Base-by-base conservation (phyloP, 2,329 filamentous ascomycete species). In the Aureobasidium sp. region DNA sequence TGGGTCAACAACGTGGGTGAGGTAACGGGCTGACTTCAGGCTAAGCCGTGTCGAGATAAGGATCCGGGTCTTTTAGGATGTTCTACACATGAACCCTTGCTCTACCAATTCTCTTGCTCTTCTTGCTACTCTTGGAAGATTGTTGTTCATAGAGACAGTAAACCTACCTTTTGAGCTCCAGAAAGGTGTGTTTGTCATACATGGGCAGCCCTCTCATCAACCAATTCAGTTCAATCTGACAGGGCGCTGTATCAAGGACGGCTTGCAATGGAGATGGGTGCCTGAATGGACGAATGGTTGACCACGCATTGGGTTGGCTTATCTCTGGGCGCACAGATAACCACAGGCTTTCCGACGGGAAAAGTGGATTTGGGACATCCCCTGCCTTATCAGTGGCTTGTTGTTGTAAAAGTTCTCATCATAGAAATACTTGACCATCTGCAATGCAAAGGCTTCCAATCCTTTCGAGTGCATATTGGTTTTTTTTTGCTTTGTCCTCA, bases 351-450 rank as follows among this genome's bases (percentile, higher is more conserved):
- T 23, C 29, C 13, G n/a, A n/a, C 37, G 38, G 37, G 33, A 42
- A 55, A 58, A 58, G 42, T 58, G 55, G 43, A 23, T 58, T 33
- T 40, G 21, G 17, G 10, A 37, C 29, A 9, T 49, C 43, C 53
- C 42, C 55, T 58, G 55, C 55, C 55, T 58, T 58, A 58, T 58
- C 55, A 58, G 43, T 58, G 55, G 31, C 55, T 58, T 57, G 42
- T 47, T 45, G 29, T 13, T 15, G 38, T 55, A 55, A 55, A 55
- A 55, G 10, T 37, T 43, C 37, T 37, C 51, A 43, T 55, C 38
- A 57, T 37, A 57, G 53, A 58, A 58, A 58, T 49, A 58, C 55
- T 58, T 49, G 51, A 23, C 37, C 51, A 43, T 55, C 53, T 57
- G 29, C 53, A 19, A 33, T 33, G 31, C n/a, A 23, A 21, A 27